Evolutionary conservation across 345 rosid genomes (phyloP), one percentile per base, ranked within the genome.

Genomic region (Euphorbia tirucalli): DNA sequence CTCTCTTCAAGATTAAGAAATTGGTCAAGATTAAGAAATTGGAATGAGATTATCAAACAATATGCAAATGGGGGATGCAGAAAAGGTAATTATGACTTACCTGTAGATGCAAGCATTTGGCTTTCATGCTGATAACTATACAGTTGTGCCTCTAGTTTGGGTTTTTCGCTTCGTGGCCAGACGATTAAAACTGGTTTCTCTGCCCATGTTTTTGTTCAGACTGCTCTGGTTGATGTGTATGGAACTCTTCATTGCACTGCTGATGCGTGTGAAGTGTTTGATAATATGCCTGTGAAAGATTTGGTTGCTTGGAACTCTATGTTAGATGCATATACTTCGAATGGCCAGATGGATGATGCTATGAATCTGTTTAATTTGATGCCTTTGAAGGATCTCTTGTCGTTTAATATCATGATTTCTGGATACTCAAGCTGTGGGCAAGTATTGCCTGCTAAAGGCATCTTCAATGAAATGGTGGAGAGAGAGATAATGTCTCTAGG

Each of bases 381-480:
- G 83, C 71, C 77, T 48, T 30, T 39, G 11, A 79, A 68, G 83
- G 74, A 79, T 63, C 2, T 63, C 16, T 11, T 64, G 5, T 75
- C 82, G 22, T 75, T 68, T 61, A 79, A 69, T 65, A 65, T 72
- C 31, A 63, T 75, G 79, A 68, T 79, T 49, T 63, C 74, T 18
- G 79, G 77, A 31, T 75, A 72, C 19, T 67, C 77, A 4, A 65
- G 54, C 10, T 56, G 35, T 8, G 79, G 74, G 11, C 37, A 43
- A n/a, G 61, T 37, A 30, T 39, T 32, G 35, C 49, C 61, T 49
- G 75, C 77, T 5, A 64, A 69, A 59, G 59, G 65, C 2, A 24
- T 66, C 5, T 72, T 80, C 22, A 72, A 76, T 28, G 9, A 28
- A 28, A 66, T 76, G 68, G 58, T 46, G 28, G 70, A 4, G 24